These are phyloP conservation scores for Diaporthe caulivora DNA, from an alignment of 2,329 filamentous ascomycete genomes.

Conservation along the genomic window DNA sequence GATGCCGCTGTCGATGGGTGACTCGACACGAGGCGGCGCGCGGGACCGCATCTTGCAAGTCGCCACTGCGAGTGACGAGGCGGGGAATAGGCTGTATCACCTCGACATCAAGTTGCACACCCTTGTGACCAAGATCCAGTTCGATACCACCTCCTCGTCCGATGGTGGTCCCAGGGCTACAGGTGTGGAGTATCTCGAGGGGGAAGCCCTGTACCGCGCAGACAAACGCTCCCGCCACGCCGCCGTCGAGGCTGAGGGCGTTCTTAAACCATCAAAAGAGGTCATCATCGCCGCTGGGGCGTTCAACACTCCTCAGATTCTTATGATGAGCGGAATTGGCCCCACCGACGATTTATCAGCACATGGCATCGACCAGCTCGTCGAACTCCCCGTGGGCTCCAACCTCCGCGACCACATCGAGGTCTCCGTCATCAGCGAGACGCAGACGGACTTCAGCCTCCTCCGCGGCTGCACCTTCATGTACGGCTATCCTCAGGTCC, in stretches of 20 bases:
- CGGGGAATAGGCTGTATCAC: constrained; percentile 25
- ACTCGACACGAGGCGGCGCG: constrained; percentile 58
- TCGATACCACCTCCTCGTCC: constrained; percentile 15
- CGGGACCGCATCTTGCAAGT: constrained; percentile 34
- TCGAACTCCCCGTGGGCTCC: constrained; percentile 68
- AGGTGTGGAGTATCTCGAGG: constrained; percentile 50
- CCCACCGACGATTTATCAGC: constrained; percentile 54
- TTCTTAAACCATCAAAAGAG: constrained; percentile 57
- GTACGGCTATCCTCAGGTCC: constrained; percentile 45
- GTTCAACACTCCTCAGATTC: constrained; percentile 66
- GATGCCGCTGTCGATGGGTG: constrained; percentile 59
- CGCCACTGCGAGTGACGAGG: constrained; percentile 16
- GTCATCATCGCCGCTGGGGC: constrained; percentile 64
- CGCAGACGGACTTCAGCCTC: constrained; percentile 52
- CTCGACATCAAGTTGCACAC: constrained; percentile 37
- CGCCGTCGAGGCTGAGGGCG: constrained; percentile 43
- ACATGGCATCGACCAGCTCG: constrained; percentile 57
- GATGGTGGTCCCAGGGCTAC: constrained; percentile 14
- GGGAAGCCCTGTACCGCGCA: constrained; percentile 60
- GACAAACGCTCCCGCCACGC: constrained; percentile 59
- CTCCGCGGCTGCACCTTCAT: constrained; percentile 51
- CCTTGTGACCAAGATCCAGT: constrained; percentile 36
- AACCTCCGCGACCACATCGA: constrained; percentile 72
- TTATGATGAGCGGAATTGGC: constrained; percentile 64
- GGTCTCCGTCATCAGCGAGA: constrained; percentile 58